phyloP scores from a whole-genome alignment of 2,329 filamentous ascomycete genomes.

The Stachybotrys elegans region DNA sequence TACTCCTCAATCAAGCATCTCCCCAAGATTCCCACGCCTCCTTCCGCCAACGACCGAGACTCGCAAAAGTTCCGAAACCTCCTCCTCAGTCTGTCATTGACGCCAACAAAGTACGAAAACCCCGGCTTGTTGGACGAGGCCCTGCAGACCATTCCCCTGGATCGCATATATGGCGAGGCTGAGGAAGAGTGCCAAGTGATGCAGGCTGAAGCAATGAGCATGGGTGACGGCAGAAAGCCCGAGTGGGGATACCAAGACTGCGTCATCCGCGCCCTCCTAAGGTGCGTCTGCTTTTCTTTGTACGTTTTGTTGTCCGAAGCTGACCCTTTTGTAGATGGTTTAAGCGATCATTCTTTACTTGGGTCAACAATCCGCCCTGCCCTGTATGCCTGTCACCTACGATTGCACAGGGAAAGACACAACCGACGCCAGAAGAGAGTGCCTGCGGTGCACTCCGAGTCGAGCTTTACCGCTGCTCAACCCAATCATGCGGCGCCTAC shows the following conservation, averaged over 20 bases:
- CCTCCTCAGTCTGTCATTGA: constrained; percentile 78
- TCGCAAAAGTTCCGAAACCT: constrained; percentile 77
- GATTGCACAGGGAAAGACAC: constrained; percentile 74
- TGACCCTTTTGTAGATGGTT: constrained; percentile 60
- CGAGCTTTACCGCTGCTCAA: constrained; percentile 85
- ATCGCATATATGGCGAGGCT: constrained; percentile 87
- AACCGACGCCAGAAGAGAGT: constrained; percentile 81
- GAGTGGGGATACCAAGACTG: constrained; percentile 99
- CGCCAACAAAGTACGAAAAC: constrained; percentile 93
- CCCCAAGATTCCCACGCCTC: constrained; percentile 64
- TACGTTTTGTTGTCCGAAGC: constrained; percentile 3
- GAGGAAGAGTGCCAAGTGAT: constrained; percentile 90
- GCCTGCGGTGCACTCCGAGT: constrained; percentile 83
- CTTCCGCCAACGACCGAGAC: constrained; percentile 56
- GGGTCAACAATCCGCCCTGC: constrained; percentile 93
- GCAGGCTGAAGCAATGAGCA: constrained; percentile 80
- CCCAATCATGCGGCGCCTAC: constrained; percentile 65
- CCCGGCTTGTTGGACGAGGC: constrained; percentile 91
- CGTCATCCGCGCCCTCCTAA: constrained; percentile 80
- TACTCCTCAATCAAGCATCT: constrained; percentile 46
- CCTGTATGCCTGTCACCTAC: constrained; percentile 77
- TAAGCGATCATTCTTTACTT: constrained; percentile 89
- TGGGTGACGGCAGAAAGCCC: constrained; percentile 72
- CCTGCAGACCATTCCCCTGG: constrained; percentile 76
- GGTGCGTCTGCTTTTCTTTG: constrained; percentile 44